phyloP scores from a whole-genome alignment of 345 rosid species.

The Eutrema japonicum region DNA sequence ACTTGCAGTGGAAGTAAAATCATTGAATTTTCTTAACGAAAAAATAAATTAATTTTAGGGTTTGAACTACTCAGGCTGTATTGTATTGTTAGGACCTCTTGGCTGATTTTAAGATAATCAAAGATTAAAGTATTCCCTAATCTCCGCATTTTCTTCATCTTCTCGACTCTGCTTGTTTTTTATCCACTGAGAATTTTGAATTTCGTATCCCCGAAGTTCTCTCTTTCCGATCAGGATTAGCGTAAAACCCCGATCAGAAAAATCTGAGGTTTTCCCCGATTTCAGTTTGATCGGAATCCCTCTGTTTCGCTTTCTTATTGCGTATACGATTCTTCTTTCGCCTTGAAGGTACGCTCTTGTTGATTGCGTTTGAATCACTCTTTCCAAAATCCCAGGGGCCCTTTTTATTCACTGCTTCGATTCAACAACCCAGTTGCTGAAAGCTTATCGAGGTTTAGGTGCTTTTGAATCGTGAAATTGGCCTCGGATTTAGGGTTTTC shows the following conservation, averaged over 20 bases:
- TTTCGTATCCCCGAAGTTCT: constrained; percentile 3
- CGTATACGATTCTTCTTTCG: constrained; percentile 25
- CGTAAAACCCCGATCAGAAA: constrained; percentile 31
- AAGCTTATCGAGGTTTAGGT: not conserved
- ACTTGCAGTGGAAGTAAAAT: too few species aligned
- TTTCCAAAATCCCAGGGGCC: not conserved
- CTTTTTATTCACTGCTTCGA: constrained; percentile 3
- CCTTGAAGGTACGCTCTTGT: constrained; percentile 27
- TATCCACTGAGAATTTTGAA: constrained; percentile 31
- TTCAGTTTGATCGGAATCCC: constrained; percentile 7
- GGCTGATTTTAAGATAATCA: too few species aligned
- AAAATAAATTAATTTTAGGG: too few species aligned
- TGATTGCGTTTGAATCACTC: constrained; percentile 19
- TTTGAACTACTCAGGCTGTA: too few species aligned
- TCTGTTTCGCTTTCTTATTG: constrained; percentile 14
- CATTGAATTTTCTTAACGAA: too few species aligned
- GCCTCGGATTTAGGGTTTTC: constrained; percentile 29
- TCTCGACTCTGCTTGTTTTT: constrained; percentile 36
- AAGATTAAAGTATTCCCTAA: not conserved
- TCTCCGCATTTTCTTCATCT: constrained; percentile 21
- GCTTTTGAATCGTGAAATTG: constrained; percentile 1
- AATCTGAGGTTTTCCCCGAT: constrained; percentile 14
- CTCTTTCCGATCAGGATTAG: constrained; percentile 10
- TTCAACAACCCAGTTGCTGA: constrained; percentile 2
- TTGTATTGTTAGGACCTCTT: too few species aligned